Base-by-base conservation (phyloP, 306 rosid species). In the Ormosia emarginata region DNA sequence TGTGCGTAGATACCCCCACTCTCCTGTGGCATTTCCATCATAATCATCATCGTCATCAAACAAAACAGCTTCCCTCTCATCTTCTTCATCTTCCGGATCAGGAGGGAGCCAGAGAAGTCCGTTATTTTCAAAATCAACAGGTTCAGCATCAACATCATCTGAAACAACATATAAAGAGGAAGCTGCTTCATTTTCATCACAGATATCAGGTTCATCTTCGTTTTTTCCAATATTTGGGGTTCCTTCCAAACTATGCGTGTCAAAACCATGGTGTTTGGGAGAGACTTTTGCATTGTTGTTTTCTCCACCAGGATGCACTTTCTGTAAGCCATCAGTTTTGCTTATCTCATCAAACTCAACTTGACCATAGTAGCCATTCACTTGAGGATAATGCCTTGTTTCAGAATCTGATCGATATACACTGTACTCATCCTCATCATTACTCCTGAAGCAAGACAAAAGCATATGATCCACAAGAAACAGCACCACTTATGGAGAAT, bases 31-130 rank as follows among this genome's bases (percentile, higher is more conserved):
- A 82, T 88, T 86, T 55, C 87, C 97, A 43, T 81, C 88, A 73
- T 89, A 84, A 47, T 91, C 96, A 7, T 90, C 91, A 6, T 93
- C 98, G 43, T 92, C 97, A 71, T 90, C 97, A 70, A 86, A 86
- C 37, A 90, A 71, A 70, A 65, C 58, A n/a, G 85, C 76, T 85
- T 96, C 99, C 65, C 78, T 85, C 41, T 93, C 99, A 84, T 96
- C 98, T 66, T 96, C 98, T 86, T 87, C 97, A 36, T 95, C 94
- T 87, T 96, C 98, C 8, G 99, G 99, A 69, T 92, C 98, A 62
- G 99, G 97, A 50, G 99, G 99, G 64, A 93, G 93, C 99, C 99
- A 96, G 68, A 96, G 91, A 88, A 93, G 92, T 63, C 97, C 98
- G 67, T 92, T 92, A 84, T 90, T 96, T 85, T 96, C 98, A 77